A percentile compares a stretch with the other conserved stretches of the same genome.
phyloP scores from a whole-genome alignment of 352 stramenopile genomes.

The Globisporangium spiculum region DNA sequence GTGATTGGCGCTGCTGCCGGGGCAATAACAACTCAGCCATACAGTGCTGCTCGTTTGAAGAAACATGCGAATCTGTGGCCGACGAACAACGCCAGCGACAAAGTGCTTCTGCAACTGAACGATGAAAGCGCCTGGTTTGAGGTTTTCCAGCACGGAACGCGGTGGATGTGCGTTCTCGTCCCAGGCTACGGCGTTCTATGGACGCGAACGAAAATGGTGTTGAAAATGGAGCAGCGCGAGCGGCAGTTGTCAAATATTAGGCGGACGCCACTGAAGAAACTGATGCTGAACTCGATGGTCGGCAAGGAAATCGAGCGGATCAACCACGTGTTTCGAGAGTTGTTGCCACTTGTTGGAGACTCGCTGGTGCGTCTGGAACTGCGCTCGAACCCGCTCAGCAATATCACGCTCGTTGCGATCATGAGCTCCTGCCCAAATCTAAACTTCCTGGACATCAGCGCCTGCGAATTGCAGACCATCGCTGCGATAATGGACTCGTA shows the following conservation, averaged over 20 bases:
- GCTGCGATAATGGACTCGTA: constrained; percentile 27
- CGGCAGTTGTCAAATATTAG: background rate
- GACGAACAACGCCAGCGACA: background rate
- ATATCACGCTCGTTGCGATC: constrained; percentile 21
- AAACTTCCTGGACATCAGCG: constrained; percentile 31
- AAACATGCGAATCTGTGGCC: constrained; percentile 7
- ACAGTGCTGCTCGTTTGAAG: constrained; percentile 3
- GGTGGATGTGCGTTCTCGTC: constrained; percentile 31
- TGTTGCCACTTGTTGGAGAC: constrained; percentile 19
- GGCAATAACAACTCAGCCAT: background rate
- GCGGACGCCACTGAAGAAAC: constrained; percentile 19
- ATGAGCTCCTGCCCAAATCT: constrained; percentile 36
- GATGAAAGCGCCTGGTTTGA: constrained; percentile 22
- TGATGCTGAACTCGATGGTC: constrained; percentile 34
- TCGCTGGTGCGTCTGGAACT: constrained; percentile 31
- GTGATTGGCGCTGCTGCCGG: background rate
- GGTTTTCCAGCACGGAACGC: constrained; percentile 11
- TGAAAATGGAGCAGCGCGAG: background rate
- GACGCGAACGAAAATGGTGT: constrained; percentile 5
- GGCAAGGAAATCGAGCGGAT: constrained; percentile 14
- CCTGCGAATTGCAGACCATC: constrained; percentile 35
- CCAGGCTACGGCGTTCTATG: constrained; percentile 36
- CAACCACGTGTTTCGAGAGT: constrained; percentile 20
- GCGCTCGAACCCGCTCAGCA: constrained; percentile 26
- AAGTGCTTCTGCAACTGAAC: constrained; percentile 5